Conservation (phyloP, 2,329 filamentous ascomycete species). For the Nectriaceae sp. region DNA sequence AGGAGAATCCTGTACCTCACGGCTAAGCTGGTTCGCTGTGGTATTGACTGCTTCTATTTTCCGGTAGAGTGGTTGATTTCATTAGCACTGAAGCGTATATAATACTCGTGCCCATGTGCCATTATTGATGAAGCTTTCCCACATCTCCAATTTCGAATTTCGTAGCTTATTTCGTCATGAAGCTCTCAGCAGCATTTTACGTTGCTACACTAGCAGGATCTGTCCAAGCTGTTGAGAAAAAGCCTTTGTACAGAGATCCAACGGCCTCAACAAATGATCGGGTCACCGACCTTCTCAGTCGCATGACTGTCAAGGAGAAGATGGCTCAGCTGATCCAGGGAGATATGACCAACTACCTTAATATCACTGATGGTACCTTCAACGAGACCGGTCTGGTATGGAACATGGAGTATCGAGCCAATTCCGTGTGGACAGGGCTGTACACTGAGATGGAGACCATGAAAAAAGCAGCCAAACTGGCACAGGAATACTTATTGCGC, state of each 20-base stretch:
- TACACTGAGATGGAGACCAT: constrained; percentile 65
- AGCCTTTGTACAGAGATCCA: constrained; percentile 63
- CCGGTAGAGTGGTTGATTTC: no score
- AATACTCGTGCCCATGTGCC: no score
- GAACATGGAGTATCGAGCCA: constrained; percentile 67
- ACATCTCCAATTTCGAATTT: no score
- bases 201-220: constrained; percentile 25
- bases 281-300: constrained; percentile 66
- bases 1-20: no score
- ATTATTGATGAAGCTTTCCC: constrained; percentile 5
- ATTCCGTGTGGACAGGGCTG: constrained; percentile 72
- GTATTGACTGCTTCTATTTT: no score
- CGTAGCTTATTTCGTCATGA: no score
- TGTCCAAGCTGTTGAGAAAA: constrained; percentile 26
- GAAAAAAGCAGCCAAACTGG: constrained; percentile 61
- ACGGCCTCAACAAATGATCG: constrained; percentile 63
- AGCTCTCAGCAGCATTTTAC: constrained; percentile 27
- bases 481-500: constrained; percentile 68
- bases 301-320: constrained; percentile 78
- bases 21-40: no score
- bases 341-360: constrained; percentile 74
- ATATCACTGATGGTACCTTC: constrained; percentile 65
- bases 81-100: no score
- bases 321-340: constrained; percentile 69
- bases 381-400: constrained; percentile 67